phyloP scores from a whole-genome alignment of 2,329 filamentous ascomycete genomes.

The Colletotrichum chlorophyti region DNA sequence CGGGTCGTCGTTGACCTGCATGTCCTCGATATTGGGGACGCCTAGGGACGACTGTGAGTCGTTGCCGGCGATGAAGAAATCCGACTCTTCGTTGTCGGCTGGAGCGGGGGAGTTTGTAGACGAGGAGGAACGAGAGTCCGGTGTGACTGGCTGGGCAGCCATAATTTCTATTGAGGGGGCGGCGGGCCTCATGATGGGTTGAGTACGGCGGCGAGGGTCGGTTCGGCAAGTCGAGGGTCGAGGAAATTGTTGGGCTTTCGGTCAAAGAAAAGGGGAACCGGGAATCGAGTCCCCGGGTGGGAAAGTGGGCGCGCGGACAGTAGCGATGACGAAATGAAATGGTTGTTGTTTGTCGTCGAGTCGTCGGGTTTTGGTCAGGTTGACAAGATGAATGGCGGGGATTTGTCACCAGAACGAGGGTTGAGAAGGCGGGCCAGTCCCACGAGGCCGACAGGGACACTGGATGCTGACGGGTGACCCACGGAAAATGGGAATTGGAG shows the following conservation, averaged over 20 bases:
- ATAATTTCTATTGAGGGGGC: slow-evolving; percentile 37
- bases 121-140: slow-evolving; percentile 65
- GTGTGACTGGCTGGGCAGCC: slow-evolving; percentile 31
- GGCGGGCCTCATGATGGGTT: slow-evolving; percentile 33
- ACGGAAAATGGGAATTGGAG: slow-evolving; percentile 24
- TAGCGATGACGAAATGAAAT: neutral
- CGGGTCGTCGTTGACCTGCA: slow-evolving; percentile 70
- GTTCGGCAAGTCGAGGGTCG: slow-evolving; percentile 13
- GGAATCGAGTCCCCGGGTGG: slow-evolving; percentile 23
- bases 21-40: slow-evolving; percentile 77
- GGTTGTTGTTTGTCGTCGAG: slow-evolving; percentile 1
- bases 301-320: neutral
- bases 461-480: slow-evolving; percentile 22
- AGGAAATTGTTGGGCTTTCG: slow-evolving; percentile 16
- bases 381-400: slow-evolving; percentile 6
- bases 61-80: slow-evolving; percentile 88
- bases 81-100: slow-evolving; percentile 87
- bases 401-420: slow-evolving; percentile 25
- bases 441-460: slow-evolving; percentile 16
- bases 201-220: neutral
- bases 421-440: slow-evolving; percentile 12
- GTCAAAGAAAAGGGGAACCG: slow-evolving; percentile 2
- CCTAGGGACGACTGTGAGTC: slow-evolving; percentile 93
- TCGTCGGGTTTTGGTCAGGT: slow-evolving; percentile 6
- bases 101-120: slow-evolving; percentile 78